A percentile compares a stretch with the other conserved stretches of the same genome.
Evolutionary conservation across 192 early-diverging fungal genomes (phyloP).

Genomic region (Coemansia sp.): DNA sequence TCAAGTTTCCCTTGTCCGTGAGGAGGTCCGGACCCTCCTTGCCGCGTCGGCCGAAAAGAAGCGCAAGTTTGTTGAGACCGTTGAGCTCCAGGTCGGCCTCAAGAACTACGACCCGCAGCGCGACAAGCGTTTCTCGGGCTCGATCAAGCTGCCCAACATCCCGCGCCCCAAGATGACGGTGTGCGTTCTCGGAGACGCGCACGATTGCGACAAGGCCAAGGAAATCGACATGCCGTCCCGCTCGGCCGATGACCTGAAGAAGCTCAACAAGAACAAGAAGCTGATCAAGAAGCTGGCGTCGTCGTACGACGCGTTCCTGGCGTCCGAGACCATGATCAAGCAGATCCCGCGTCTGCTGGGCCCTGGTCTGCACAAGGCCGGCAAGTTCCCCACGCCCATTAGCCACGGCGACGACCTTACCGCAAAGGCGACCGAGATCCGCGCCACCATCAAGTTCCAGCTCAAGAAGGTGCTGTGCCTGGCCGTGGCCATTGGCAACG

Average conservation of each 20-base stretch:
- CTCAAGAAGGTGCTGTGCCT: slow-evolving; percentile 98
- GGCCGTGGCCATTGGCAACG: slow-evolving; percentile 93
- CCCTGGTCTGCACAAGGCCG: slow-evolving; percentile 97
- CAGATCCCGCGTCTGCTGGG: slow-evolving; percentile 98
- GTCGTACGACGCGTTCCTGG: slow-evolving; percentile 97
- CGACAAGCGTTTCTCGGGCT: slow-evolving; percentile 99
- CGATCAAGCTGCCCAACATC: slow-evolving; percentile 88
- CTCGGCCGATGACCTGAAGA: slow-evolving; percentile 98
- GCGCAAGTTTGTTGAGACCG: slow-evolving; percentile 94
- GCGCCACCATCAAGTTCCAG: slow-evolving; percentile 99
- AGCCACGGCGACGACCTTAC: slow-evolving; percentile 81
- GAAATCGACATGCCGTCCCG: slow-evolving; percentile 80
- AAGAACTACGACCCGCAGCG: slow-evolving; percentile 99
- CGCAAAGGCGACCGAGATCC: slow-evolving; percentile 88
- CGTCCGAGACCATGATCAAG: slow-evolving; percentile 96
- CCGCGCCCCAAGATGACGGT: slow-evolving; percentile 93
- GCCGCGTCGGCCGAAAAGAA: slow-evolving; percentile 80
- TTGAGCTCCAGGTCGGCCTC: slow-evolving; percentile 96
- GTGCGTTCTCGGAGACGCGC: slow-evolving; percentile 92
- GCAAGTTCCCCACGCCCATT: slow-evolving; percentile 97
- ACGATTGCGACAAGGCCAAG: slow-evolving; percentile 95
- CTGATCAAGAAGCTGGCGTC: slow-evolving; percentile 98
- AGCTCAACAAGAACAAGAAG: slow-evolving; percentile 99
- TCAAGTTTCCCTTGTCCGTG: slow-evolving; percentile 84
- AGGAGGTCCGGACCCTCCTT: slow-evolving; percentile 66